Percentiles rank a stretch among this genome's conserved stretches.
These are phyloP conservation scores for Agrocybe praecox DNA, from an alignment of 768 basidiomycete genomes.

Conservation along the genomic window DNA sequence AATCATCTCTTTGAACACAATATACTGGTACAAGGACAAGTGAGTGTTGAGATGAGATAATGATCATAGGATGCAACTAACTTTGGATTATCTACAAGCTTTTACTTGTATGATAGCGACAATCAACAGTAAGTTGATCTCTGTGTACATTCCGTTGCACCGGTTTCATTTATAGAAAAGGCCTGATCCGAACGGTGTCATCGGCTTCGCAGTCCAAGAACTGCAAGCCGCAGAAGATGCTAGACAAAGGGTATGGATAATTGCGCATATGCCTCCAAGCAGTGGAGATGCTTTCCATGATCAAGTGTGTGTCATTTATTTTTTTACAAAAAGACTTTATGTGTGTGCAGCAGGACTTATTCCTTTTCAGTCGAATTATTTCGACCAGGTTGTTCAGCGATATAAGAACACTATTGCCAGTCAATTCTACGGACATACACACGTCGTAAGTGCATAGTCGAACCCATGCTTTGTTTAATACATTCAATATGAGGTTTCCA, in stretches of 20 bases:
- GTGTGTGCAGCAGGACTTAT: not conserved
- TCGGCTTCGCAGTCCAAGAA: constrained; percentile 53
- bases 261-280: constrained; percentile 60
- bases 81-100: constrained; percentile 30
- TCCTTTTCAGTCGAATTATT: constrained; percentile 55
- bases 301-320: constrained; percentile 37
- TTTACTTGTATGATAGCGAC: constrained; percentile 63
- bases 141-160: not conserved
- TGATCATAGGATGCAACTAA: not conserved
- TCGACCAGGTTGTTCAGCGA: constrained; percentile 61
- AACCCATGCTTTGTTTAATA: too few relatives aligned
- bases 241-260: constrained; percentile 64
- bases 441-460: constrained; percentile 24
- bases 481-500: not conserved
- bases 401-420: constrained; percentile 61
- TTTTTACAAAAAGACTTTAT: not conserved
- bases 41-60: constrained; percentile 20
- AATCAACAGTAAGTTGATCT: constrained; percentile 36
- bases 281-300: constrained; percentile 49
- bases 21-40: constrained; percentile 67
- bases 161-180: constrained; percentile 4
- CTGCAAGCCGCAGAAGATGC: constrained; percentile 62
- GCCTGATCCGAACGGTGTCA: constrained; percentile 62
- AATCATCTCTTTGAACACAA: constrained; percentile 61
- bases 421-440: constrained; percentile 66